A percentile compares a stretch with the other conserved stretches of the same genome.
Conservation (phyloP, 148 eudicot species). For the Pharnaceum exiguum region DNA sequence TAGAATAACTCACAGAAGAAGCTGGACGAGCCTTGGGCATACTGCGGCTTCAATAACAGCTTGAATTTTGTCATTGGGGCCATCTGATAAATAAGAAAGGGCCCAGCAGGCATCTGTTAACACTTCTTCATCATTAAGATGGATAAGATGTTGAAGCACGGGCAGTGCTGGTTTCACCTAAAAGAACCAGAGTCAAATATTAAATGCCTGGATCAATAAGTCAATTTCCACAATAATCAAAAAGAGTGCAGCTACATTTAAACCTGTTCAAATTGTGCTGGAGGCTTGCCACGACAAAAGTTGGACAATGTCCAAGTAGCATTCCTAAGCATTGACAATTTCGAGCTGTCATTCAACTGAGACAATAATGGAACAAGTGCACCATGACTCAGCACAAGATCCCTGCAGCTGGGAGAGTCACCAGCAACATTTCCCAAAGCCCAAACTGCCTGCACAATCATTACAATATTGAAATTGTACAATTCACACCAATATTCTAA, state of each 20-base stretch:
- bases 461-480: not conserved
- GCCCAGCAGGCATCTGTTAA: constrained; percentile 96
- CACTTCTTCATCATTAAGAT: constrained; percentile 80
- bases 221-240: not conserved
- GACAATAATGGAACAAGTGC: constrained; percentile 85
- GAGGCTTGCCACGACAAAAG: constrained; percentile 93
- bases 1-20: constrained; percentile 51
- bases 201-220: not conserved
- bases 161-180: constrained; percentile 87
- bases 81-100: constrained; percentile 93
- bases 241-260: not conserved
- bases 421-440: constrained; percentile 95
- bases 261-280: constrained; percentile 87
- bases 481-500: not conserved
- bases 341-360: constrained; percentile 78
- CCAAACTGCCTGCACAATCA: constrained; percentile 76
- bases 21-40: constrained; percentile 80
- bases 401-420: constrained; percentile 88
- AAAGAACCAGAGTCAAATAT: constrained; percentile 3
- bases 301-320: constrained; percentile 95
- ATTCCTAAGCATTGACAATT: constrained; percentile 89
- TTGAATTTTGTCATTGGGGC: constrained; percentile 93
- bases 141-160: constrained; percentile 70
- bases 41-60: constrained; percentile 91
- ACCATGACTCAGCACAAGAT: constrained; percentile 76